A percentile compares a stretch with the other conserved stretches of the same genome.
Evolutionary conservation across 306 rosid species (phyloP).

Genomic region (Pueraria montana): DNA sequence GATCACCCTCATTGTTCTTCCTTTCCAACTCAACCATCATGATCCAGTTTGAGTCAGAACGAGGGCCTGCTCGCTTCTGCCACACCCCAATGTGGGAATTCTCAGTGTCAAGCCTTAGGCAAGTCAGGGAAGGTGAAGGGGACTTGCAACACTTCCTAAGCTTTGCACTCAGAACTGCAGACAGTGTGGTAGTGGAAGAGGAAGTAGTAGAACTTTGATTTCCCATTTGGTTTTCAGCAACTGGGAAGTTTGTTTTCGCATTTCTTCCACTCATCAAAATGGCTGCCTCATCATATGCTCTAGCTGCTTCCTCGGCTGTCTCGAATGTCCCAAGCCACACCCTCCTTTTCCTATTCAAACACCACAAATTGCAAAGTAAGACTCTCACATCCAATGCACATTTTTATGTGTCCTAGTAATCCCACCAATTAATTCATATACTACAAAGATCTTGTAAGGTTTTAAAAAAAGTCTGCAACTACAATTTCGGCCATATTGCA

Average conservation of each 20-base stretch:
- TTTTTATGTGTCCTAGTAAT: not conserved
- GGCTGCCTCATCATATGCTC: constrained; percentile 92
- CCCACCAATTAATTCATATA: constrained; percentile 6
- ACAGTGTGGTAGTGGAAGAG: constrained; percentile 54
- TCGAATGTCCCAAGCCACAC: constrained; percentile 92
- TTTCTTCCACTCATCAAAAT: constrained; percentile 80
- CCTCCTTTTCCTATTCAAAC: constrained; percentile 71
- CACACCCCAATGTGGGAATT: constrained; percentile 85
- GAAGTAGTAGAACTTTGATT: constrained; percentile 1
- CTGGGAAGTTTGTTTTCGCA: constrained; percentile 87
- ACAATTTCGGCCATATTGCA: no score
- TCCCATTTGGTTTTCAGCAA: constrained; percentile 32
- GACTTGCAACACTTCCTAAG: constrained; percentile 72
- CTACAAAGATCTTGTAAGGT: not conserved
- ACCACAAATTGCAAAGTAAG: constrained; percentile 12
- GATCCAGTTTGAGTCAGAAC: constrained; percentile 77
- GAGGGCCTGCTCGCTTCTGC: constrained; percentile 76
- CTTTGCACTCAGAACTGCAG: constrained; percentile 70
- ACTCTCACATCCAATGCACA: constrained; percentile 31
- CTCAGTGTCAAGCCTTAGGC: constrained; percentile 84
- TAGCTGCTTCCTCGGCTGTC: constrained; percentile 85
- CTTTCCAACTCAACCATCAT: constrained; percentile 79
- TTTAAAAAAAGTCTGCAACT: not conserved
- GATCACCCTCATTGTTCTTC: constrained; percentile 20
- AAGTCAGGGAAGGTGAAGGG: constrained; percentile 82